Evolutionary conservation across 768 basidiomycete genomes (phyloP), one percentile per base, ranked within the genome.

Genomic region (Termitomyces sp.): DNA sequence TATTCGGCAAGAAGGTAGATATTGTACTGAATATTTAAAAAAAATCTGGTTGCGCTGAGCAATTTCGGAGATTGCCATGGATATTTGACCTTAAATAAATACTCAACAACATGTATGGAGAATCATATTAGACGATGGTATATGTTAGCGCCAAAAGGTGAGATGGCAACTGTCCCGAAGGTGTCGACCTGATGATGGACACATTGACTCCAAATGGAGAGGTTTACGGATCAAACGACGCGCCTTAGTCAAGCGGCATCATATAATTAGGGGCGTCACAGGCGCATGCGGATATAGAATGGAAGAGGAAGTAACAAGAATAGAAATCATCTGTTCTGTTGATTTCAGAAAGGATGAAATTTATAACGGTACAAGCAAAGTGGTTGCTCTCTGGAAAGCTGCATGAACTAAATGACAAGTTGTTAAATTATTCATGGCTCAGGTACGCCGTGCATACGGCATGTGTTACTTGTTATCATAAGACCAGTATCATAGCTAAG

Each of bases 51-150:
- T 41, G 49, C 9, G 49, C 36, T 34, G 22, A 55, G 45, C 31
- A n/a, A 41, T 45, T 44, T 20, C 58, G 58, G 58, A 39, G 45
- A 44, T 58, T 18, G 27, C 52, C 50, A 42, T 33, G 54, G 54
- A 30, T 34, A 11, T 24, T 31, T 30, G 16, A 34, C 24, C 24
- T 50, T 36, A 20, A 20, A 42, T 12, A 16, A 31, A 41, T 39
- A 39, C 15, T 16, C 13, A 12, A 41, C 24, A 30, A 20, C 15
- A 57, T 41, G 11, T 18, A 41, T 47, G 58, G 58, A 59, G 62
- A 63, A 49, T 60, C 24, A 41, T n/a, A 36, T 56, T 45, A 30
- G 61, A 59, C 52, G 58, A 60, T 47, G 34, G 30, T 13, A 22
- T n/a, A 37, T 22, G 45, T 16, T 12, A 55, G 54, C 54, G 44